These are phyloP conservation scores for Globisporangium paddicum DNA, from an alignment of 352 stramenopile genomes.

Conservation along the genomic window DNA sequence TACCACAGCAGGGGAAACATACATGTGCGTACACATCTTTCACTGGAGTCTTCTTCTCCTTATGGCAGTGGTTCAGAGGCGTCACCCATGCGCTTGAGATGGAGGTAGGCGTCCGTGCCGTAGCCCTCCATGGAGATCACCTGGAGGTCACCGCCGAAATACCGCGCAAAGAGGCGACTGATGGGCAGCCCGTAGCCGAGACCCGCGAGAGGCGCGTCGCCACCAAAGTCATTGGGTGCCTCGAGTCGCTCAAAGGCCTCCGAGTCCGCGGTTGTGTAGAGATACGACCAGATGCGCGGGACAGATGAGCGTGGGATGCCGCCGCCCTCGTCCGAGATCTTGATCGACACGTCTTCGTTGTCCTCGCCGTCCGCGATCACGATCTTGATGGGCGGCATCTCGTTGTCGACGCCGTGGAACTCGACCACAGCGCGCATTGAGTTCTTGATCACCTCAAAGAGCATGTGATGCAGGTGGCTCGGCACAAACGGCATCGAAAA, in stretches of 20 bases:
- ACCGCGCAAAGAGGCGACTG: constrained; percentile 96
- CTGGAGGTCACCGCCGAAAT: constrained; percentile 99
- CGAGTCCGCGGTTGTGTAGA: constrained; percentile 99
- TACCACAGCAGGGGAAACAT: not conserved
- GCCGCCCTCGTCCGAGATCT: constrained; percentile 99
- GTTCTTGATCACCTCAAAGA: constrained; percentile 98
- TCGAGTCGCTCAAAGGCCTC: constrained; percentile 89
- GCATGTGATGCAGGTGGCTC: constrained; percentile 96
- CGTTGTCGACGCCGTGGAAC: constrained; percentile 95
- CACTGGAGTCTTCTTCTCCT: constrained; percentile 5
- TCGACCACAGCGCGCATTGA: constrained; percentile 93
- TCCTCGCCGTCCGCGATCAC: constrained; percentile 99
- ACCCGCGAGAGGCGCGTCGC: constrained; percentile 90
- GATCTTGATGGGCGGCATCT: constrained; percentile 98
- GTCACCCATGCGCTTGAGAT: constrained; percentile 91
- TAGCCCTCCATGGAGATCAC: constrained; percentile 99
- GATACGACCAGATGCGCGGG: constrained; percentile 98
- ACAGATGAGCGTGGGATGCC: constrained; percentile 98
- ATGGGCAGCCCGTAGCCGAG: constrained; percentile 97
- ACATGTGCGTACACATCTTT: not conserved
- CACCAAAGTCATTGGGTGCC: constrained; percentile 81
- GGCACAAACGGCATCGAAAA: constrained; percentile 98
- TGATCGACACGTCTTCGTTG: constrained; percentile 99
- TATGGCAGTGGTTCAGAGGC: constrained; percentile 84
- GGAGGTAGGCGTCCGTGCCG: constrained; percentile 97